Conservation (phyloP, 805 yeast genomes). For the Novakomyces olei region DNA sequence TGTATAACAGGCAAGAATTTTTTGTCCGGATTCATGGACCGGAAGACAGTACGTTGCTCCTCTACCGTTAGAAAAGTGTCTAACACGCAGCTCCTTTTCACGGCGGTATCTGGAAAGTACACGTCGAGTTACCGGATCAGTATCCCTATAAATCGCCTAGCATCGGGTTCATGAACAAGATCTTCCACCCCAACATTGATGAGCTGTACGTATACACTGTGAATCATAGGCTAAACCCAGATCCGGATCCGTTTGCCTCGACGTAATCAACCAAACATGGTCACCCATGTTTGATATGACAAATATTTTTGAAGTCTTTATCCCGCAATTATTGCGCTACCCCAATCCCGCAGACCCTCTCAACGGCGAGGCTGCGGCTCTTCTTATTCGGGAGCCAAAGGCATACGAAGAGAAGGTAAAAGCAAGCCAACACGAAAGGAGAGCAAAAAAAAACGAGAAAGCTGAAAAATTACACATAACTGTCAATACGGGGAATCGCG, state of each 20-base stretch:
- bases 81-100: constrained; percentile 47
- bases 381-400: constrained; percentile 46
- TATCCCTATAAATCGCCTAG: constrained; percentile 93
- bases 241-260: constrained; percentile 87
- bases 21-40: constrained; percentile 76
- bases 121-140: constrained; percentile 84
- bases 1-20: constrained; percentile 57
- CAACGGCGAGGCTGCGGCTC: constrained; percentile 69
- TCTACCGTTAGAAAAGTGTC: not conserved
- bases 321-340: constrained; percentile 76
- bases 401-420: constrained; percentile 48
- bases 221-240: too few relatives aligned
- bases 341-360: constrained; percentile 91
- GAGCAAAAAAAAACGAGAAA: too few relatives aligned
- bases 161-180: constrained; percentile 76
- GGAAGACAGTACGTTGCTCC: constrained; percentile 24
- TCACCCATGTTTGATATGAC: constrained; percentile 87
- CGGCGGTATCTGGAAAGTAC: constrained; percentile 73
- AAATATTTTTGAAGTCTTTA: constrained; percentile 76
- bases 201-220: too few relatives aligned
- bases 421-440: constrained; percentile 4
- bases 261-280: constrained; percentile 95
- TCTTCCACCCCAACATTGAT: constrained; percentile 89
- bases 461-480: not conserved
- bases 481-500: not conserved